Evolutionary conservation across 352 stramenopile genomes (phyloP), one percentile per base, ranked within the genome.

Genomic region (Globisporangium nunn): DNA sequence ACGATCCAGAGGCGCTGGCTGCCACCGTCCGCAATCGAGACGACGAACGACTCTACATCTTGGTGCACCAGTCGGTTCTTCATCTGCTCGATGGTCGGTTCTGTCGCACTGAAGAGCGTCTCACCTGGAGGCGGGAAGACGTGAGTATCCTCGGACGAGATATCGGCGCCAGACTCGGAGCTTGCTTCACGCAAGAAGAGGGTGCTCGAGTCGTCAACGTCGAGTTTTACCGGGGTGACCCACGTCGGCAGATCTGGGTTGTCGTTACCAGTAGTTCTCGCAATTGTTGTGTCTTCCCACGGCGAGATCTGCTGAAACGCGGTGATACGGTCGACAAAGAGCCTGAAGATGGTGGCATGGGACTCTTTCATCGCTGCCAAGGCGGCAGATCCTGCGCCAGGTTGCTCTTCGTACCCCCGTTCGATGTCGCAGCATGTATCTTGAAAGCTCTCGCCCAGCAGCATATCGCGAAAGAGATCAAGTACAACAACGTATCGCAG

Each of bases 401-500:
- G 3, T 7, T 37, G 33, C 33, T 33, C 29, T 14, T 17, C 35
- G 10, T 6, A 29, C 11, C 30, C 4, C 5, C 28, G 29, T 4
- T 44, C 17, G 17, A 33, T 6, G 8, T 33, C 17, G 29, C 17
- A 7, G 43, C 23, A 54, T 18, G 18, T 45, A 17, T 54, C 48
- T 11, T 37, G 33, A 18, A 74, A 56, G 0, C 60, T 55, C 33
- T 71, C 62, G 17, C 51, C 58, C 11, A 76, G 53, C 44, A 76
- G 60, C 33, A 64, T 58, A n/a, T 67, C 56, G 44, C 73, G 73
- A 33, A 84, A 49, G 47, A 63, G 73, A 50, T 86, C 75, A 23
- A 76, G 33, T 6, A 73, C 70, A 29, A 78, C 54, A 1, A 56
- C 71, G 52, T 74, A 79, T 52, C 62, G 64, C 10, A 72, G 37